phyloP scores from a whole-genome alignment of 1,284 basidiomycete species.

The Leccinum pachyderme region DNA sequence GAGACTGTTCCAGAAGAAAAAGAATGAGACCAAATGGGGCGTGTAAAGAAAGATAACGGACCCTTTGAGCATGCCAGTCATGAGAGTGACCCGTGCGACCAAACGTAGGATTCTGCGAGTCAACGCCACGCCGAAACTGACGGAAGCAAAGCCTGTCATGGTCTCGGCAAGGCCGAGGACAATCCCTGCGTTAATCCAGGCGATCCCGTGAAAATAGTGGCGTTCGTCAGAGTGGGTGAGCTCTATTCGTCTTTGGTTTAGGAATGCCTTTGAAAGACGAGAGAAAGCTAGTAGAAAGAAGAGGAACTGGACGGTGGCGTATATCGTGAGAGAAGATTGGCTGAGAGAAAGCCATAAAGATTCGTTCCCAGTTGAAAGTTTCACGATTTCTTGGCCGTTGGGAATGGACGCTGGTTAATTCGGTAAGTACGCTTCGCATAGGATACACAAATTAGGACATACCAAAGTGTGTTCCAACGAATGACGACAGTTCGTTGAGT shows the following conservation, averaged over 20 bases:
- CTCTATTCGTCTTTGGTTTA: conserved; percentile 53
- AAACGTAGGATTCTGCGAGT: conserved; percentile 58
- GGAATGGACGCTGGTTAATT: conserved; percentile 11
- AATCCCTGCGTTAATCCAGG: conserved; percentile 59
- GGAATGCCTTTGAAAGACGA: conserved; percentile 49
- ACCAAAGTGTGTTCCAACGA: conserved; percentile 60
- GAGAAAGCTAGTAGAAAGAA: conserved; percentile 57
- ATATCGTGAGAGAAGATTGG: conserved; percentile 54
- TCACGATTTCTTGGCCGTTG: conserved; percentile 34
- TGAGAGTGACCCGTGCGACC: conserved; percentile 49
- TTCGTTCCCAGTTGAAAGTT: conserved; percentile 40
- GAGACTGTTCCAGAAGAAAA: conserved; percentile 31
- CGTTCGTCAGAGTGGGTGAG: conserved; percentile 43
- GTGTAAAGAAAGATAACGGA: conserved; percentile 30
- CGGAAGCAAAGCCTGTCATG: conserved; percentile 57
- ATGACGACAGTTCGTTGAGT: conserved; percentile 61
- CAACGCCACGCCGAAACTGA: conserved; percentile 50
- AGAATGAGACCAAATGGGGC: not conserved
- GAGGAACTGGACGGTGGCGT: conserved; percentile 54
- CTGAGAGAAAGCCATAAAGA: conserved; percentile 57
- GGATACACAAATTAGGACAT: conserved; percentile 18
- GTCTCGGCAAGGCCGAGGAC: conserved; percentile 64
- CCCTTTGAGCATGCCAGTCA: conserved; percentile 66
- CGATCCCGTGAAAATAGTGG: conserved; percentile 56
- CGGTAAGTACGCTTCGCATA: conserved; percentile 8